Evolutionary conservation across 768 basidiomycete genomes (phyloP).

Genomic region (Boletellus sp.): DNA sequence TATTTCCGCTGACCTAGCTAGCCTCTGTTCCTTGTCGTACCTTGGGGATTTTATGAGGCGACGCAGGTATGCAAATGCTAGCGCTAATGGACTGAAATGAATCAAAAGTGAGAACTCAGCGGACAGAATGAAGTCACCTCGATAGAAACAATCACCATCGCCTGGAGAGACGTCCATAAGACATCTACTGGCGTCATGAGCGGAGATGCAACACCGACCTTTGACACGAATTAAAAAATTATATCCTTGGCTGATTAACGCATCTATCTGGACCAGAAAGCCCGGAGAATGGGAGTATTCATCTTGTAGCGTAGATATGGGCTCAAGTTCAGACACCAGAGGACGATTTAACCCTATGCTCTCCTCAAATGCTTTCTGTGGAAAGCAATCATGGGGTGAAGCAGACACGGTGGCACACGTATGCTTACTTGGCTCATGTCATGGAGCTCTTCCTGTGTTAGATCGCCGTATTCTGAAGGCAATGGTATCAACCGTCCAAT

Average conservation of each 20-base stretch:
- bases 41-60: constrained; percentile 54
- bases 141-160: constrained; percentile 91
- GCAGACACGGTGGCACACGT: neutral
- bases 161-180: constrained; percentile 38
- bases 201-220: constrained; percentile 42
- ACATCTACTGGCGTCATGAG: neutral
- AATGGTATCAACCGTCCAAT: neutral
- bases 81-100: constrained; percentile 45
- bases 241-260: constrained; percentile 62
- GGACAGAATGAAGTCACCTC: constrained; percentile 49
- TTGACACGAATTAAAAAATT: constrained; percentile 62
- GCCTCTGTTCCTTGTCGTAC: constrained; percentile 43
- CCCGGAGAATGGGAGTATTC: constrained; percentile 61
- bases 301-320: constrained; percentile 51
- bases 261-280: constrained; percentile 75
- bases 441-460: constrained; percentile 34
- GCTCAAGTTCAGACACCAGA: constrained; percentile 51
- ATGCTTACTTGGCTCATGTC: constrained; percentile 39
- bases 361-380: constrained; percentile 39
- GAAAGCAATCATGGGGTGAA: neutral
- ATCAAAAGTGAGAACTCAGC: constrained; percentile 10
- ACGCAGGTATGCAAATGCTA: constrained; percentile 79
- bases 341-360: constrained; percentile 40
- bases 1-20: constrained; percentile 48
- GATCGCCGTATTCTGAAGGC: constrained; percentile 30